Evolutionary conservation across 192 early-diverging fungal species (phyloP).

Genomic region (Gorgonomyces haynaldii): DNA sequence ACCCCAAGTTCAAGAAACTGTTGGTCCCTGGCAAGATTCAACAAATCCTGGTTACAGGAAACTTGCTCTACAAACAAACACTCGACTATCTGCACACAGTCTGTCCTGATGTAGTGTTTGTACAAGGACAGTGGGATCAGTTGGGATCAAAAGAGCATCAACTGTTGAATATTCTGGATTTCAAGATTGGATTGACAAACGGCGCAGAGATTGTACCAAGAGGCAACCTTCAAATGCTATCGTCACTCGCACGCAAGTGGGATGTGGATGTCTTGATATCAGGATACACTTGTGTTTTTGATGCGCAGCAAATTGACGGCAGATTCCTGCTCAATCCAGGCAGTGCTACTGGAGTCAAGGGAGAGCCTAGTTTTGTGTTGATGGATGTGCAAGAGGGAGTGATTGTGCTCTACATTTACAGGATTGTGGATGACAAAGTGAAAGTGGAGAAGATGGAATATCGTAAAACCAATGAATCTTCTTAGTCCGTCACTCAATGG

Average conservation of each 20-base stretch:
- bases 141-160: neutral
- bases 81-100: constrained; percentile 80
- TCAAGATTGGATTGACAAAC: neutral
- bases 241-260: constrained; percentile 60
- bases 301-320: constrained; percentile 82
- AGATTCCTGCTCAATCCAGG: constrained; percentile 92
- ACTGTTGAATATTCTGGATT: neutral
- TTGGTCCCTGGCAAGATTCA: constrained; percentile 91
- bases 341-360: constrained; percentile 76
- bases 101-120: constrained; percentile 59
- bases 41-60: constrained; percentile 88
- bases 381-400: constrained; percentile 76
- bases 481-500: too few relatives aligned
- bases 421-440: constrained; percentile 80
- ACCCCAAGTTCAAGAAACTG: constrained; percentile 82
- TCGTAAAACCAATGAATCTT: too few relatives aligned
- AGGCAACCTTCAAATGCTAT: constrained; percentile 28
- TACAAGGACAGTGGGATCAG: too few relatives aligned
- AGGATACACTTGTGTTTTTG: constrained; percentile 81
- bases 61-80: constrained; percentile 69
- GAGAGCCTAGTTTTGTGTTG: constrained; percentile 83
- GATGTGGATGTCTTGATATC: constrained; percentile 81
- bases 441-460: constrained; percentile 87
- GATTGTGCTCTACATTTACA: constrained; percentile 84
- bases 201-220: too few relatives aligned